Percentiles rank a stretch among this genome's conserved stretches.
Conservation (phyloP, 2,329 filamentous ascomycete genomes). For the Metarhizium robertsii region DNA sequence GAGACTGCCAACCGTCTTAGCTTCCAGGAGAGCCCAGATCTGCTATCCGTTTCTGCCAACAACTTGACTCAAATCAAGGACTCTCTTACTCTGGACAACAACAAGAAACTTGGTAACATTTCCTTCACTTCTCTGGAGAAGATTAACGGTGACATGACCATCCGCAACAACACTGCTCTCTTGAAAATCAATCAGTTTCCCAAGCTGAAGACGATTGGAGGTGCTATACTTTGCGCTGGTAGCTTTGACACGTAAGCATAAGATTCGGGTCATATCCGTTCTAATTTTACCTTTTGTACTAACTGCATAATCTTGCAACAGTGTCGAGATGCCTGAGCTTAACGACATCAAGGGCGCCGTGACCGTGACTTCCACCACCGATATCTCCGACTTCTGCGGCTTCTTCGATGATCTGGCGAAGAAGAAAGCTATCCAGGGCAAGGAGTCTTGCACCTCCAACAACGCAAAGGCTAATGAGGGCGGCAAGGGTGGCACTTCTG, state of each 20-base stretch:
- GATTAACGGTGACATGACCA: constrained; percentile 70
- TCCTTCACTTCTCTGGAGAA: constrained; percentile 58
- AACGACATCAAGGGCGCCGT: constrained; percentile 63
- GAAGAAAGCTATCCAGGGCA: constrained; percentile 32
- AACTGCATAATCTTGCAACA: constrained; percentile 23
- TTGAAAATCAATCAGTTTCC: constrained; percentile 56
- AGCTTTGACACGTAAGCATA: constrained; percentile 69
- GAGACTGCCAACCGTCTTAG: constrained; percentile 60
- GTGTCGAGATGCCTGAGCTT: constrained; percentile 60
- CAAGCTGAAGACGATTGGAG: constrained; percentile 63
- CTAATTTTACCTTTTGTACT: not conserved
- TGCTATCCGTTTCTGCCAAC: constrained; percentile 56
- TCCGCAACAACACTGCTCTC: constrained; percentile 84
- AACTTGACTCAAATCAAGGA: constrained; percentile 49
- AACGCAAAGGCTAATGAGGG: constrained; percentile 43
- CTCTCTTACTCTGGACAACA: constrained; percentile 52
- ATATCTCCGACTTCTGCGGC: constrained; percentile 45
- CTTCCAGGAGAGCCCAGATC: constrained; percentile 68
- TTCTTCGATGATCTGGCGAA: constrained; percentile 37
- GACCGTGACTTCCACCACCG: constrained; percentile 56
- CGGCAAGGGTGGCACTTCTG: constrained; percentile 20
- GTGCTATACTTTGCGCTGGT: constrained; percentile 68
- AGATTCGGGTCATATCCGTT: not conserved
- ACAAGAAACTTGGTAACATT: constrained; percentile 60
- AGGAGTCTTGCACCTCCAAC: constrained; percentile 38